Conservation (phyloP, 1,284 basidiomycete species). For the Rhodotorula sp. region DNA sequence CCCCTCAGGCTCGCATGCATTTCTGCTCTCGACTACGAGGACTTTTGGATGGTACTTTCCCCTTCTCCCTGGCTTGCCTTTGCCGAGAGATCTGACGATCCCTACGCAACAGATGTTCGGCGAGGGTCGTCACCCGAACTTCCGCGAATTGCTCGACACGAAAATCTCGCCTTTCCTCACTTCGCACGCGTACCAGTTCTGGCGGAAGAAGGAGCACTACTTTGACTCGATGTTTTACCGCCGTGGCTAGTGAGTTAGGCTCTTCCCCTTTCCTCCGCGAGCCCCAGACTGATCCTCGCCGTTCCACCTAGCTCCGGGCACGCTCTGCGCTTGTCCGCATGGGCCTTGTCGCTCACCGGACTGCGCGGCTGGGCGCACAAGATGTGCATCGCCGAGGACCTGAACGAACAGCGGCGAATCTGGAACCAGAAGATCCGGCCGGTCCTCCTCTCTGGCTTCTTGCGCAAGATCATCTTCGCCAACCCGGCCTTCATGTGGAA, state of each 20-base stretch:
- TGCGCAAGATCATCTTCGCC: slow-evolving; percentile 60
- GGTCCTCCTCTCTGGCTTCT: slow-evolving; percentile 65
- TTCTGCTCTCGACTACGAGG: slow-evolving; percentile 62
- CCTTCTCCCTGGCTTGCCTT: not conserved
- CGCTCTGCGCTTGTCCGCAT: slow-evolving; percentile 66
- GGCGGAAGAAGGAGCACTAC: slow-evolving; percentile 62
- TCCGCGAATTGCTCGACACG: slow-evolving; percentile 65
- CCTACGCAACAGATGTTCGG: slow-evolving; percentile 60
- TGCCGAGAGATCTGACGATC: not conserved
- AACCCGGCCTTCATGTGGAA: slow-evolving; percentile 70
- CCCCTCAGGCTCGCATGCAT: slow-evolving; percentile 68
- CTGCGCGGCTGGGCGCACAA: slow-evolving; percentile 60
- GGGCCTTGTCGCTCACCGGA: slow-evolving; percentile 64
- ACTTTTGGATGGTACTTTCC: slow-evolving; percentile 60
- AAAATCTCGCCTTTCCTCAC: slow-evolving; percentile 71
- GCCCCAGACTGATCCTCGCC: no score
- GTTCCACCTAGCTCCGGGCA: slow-evolving; percentile 51
- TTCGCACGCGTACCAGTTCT: slow-evolving; percentile 73
- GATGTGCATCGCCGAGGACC: slow-evolving; percentile 61
- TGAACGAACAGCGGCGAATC: slow-evolving; percentile 64
- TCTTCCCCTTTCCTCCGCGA: slow-evolving; percentile 51
- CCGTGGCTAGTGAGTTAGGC: slow-evolving; percentile 70
- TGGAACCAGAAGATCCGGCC: slow-evolving; percentile 65
- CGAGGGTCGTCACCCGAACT: slow-evolving; percentile 62
- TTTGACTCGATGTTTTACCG: slow-evolving; percentile 71